Conservation (phyloP, 1,284 basidiomycete species). For the Ceratobasidium sp. region DNA sequence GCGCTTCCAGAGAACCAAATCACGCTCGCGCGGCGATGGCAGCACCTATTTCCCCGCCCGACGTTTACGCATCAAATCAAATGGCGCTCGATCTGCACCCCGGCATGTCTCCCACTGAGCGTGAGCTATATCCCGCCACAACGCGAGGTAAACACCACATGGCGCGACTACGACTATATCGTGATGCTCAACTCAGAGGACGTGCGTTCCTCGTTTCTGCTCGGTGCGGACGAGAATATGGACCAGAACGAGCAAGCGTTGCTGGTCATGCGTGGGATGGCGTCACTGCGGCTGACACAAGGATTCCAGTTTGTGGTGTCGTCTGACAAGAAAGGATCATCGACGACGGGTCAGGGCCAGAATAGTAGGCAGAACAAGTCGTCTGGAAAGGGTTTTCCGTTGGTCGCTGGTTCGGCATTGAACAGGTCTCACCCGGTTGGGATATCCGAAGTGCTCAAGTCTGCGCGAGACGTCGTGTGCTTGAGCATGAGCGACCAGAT, state of each 20-base stretch:
- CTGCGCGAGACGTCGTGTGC: constrained; percentile 76
- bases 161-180: constrained; percentile 81
- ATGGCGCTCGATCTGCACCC: constrained; percentile 86
- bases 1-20: constrained; percentile 66
- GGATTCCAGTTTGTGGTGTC: constrained; percentile 93
- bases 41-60: constrained; percentile 81
- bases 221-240: constrained; percentile 53
- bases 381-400: constrained; percentile 26
- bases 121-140: constrained; percentile 86
- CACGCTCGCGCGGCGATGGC: constrained; percentile 83
- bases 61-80: constrained; percentile 88
- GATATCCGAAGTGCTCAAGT: constrained; percentile 72
- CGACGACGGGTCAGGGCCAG: constrained; percentile 46
- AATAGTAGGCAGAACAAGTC: constrained; percentile 43
- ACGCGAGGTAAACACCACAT: constrained; percentile 77
- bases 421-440: constrained; percentile 58
- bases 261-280: constrained; percentile 92
- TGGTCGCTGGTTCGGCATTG: constrained; percentile 27
- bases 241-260: constrained; percentile 75
- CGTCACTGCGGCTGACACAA: constrained; percentile 87
- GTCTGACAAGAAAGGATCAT: constrained; percentile 47
- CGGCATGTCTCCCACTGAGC: constrained; percentile 88
- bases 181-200: constrained; percentile 78
- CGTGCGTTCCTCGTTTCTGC: constrained; percentile 75
- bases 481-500: constrained; percentile 96